Percentiles rank a stretch among this genome's conserved stretches.
phyloP scores from a whole-genome alignment of 2,329 filamentous ascomycete species.

The Penicillium hordei region DNA sequence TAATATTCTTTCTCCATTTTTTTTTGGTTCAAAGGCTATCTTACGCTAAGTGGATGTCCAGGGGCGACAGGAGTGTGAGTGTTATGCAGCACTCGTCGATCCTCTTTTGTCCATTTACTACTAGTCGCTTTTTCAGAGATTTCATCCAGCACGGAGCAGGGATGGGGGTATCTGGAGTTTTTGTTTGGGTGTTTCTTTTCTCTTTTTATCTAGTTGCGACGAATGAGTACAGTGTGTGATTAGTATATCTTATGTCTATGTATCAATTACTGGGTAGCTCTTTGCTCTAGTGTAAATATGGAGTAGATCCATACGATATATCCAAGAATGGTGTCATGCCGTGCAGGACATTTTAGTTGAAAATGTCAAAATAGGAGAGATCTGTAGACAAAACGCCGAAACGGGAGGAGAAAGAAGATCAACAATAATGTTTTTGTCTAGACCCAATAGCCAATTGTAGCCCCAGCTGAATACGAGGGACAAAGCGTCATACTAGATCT shows the following conservation, averaged over 20 bases:
- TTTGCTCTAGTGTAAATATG: background rate
- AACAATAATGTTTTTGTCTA: background rate
- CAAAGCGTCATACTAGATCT: background rate
- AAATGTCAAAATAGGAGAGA: background rate
- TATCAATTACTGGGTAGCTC: constrained; percentile 2
- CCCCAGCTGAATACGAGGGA: background rate
- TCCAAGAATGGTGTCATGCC: background rate
- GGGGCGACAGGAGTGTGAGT: background rate
- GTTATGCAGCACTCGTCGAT: background rate
- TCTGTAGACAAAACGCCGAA: background rate
- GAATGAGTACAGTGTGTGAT: constrained; percentile 13
- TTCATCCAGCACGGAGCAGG: constrained; percentile 24
- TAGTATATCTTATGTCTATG: constrained; percentile 5
- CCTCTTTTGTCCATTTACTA: background rate
- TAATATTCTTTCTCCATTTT: constrained; percentile 6
- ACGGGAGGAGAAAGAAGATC: background rate
- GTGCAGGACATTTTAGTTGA: background rate
- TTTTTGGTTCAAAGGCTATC: constrained; percentile 1
- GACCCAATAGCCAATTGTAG: background rate
- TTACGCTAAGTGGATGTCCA: background rate
- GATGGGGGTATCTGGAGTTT: constrained; percentile 17
- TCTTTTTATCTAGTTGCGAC: constrained; percentile 7
- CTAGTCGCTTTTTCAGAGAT: constrained; percentile 11
- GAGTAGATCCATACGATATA: background rate
- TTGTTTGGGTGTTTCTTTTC: constrained; percentile 12